Base-by-base conservation (phyloP, 148 eudicot species). In the Agrostemma githago region DNA sequence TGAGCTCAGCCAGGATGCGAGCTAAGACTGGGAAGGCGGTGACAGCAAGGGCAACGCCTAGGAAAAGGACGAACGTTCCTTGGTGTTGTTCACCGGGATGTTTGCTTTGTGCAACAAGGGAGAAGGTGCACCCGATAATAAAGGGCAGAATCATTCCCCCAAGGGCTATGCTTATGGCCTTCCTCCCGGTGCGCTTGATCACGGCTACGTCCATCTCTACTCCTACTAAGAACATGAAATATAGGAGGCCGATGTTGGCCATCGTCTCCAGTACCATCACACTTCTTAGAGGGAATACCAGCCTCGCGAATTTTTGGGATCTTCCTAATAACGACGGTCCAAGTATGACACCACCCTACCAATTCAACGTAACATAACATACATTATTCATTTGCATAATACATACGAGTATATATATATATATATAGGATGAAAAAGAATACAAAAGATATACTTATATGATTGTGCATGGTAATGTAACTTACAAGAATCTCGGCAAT, bases 21-120 rank as follows among this genome's bases (percentile, higher is more conserved):
- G 96, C 96, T 12, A 90, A 76, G 9, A 88, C 92, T 0, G 96
- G 92, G 81, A 90, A 88, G 42, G 96, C 90, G 2, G 96, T 90
- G 58, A 86, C 86, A 34, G 96, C 87, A 5, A 90, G 80, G 42
- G 89, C 86, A 14, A 88, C 87, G 0, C 96, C 90, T 3, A 88
- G 83, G 80, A 90, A 90, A 77, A 90, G 89, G 37, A 85, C 72
- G 51, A 82, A 79, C 5, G 88, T 83, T 43, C 85, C 88, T 26
- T 82, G 64, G 56, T 67, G 71, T 39, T 0, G 2, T 3, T 15
- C 37, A 8, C 0, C 26, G 6, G 17, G 3, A 42, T 67, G 11
- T 1, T 5, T 9, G 56, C 37, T 17, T 67, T 67, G 71, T 7
- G 79, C 37, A 68, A 88, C 11, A 38, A 84, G 79, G 75, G 82